phyloP scores from a whole-genome alignment of 2,329 filamentous ascomycete species.

The Fusarium stilboides region DNA sequence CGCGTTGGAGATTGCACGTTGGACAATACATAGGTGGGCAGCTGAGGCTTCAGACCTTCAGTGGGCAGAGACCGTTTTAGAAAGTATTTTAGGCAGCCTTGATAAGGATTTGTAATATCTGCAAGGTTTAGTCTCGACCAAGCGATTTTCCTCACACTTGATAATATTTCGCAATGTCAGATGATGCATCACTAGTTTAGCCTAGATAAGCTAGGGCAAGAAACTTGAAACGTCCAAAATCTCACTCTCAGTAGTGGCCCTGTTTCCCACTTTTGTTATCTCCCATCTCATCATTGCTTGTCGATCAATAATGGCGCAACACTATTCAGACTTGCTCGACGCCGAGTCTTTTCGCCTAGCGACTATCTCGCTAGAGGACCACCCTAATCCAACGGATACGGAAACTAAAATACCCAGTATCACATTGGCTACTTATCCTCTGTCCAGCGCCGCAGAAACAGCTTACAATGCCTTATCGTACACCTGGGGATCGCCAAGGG shows the following conservation, averaged over 20 bases:
- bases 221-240: not conserved
- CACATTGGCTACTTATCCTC: not conserved
- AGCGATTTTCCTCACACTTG: no score
- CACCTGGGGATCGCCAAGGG: conserved; percentile 11
- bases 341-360: conserved; percentile 4
- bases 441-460: not conserved
- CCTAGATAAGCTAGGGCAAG: not conserved
- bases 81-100: not conserved
- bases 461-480: conserved; percentile 16
- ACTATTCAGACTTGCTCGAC: conserved; percentile 1
- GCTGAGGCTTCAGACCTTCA: not conserved
- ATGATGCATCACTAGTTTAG: not conserved
- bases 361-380: accelerated
- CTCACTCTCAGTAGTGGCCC: not conserved
- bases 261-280: not conserved
- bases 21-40: not conserved
- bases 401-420: not conserved
- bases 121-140: no score
- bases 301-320: conserved; percentile 13
- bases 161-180: not conserved
- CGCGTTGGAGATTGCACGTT: not conserved
- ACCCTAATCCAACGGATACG: not conserved
- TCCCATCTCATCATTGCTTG: not conserved
- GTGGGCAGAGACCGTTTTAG: not conserved
- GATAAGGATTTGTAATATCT: no score